Base-by-base conservation (phyloP, 108 stramenopile species). In the Skeletonema marinoi region DNA sequence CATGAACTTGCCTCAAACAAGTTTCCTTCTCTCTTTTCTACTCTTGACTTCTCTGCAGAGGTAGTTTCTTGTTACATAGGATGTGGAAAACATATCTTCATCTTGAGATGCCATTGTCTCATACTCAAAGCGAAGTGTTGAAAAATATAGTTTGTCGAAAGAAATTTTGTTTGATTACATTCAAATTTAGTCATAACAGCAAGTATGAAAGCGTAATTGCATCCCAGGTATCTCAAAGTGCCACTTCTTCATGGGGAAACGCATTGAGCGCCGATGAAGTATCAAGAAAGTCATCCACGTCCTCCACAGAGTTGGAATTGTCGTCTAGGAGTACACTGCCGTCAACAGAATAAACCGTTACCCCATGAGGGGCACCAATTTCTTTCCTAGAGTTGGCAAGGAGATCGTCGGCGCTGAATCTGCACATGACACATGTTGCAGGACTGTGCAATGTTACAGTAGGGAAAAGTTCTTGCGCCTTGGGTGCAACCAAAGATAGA, bases 361-460 rank as follows among this genome's bases (percentile, higher is more conserved):
- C 91, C 2, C 89, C 92, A 1, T 68, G 30, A 9, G 95, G 96
- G 12, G 93, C 97, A 36, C 97, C 97, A 31, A 97, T 94, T 64
- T 80, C 89, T 33, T 90, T 68, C 12, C 78, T 59, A 12, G 93
- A 87, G 13, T 36, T 71, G 13, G 89, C 89, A 9, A 94, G 62
- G 19, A 98, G 73, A 83, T 98, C 98, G 44, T 92, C 93, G 8
- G 95, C 84, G 69, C 88, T 95, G 51, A 97, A 97, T 48, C 92
- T 86, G 66, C 94, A 90, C 92, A 97, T 83, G 59, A 97, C 96
- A 44, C 93, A 78, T 29, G 96, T 95, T 66, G 78, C 85, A 13
- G 95, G 81, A 68, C 93, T 95, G 66, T 97, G 96, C 13, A 98
- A 76, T 3, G 97, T 97, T 12, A 97, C 82, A 8, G 97, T 98